Conservation (phyloP, 148 eudicot genomes). For the Vaccinium darrowii region DNA sequence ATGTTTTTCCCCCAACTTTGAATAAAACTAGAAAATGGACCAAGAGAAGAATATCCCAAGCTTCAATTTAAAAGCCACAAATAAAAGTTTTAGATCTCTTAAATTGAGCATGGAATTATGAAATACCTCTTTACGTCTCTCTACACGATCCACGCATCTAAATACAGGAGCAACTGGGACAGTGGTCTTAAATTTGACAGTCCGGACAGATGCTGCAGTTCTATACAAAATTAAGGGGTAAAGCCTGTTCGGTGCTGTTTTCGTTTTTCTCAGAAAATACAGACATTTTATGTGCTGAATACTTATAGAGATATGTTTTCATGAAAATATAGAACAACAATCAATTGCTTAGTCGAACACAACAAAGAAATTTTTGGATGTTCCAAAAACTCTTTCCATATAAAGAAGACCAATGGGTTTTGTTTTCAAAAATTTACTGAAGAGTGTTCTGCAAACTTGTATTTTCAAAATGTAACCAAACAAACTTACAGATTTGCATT, state of each 20-base stretch:
- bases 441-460: not conserved
- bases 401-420: not conserved
- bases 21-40: constrained; percentile 50
- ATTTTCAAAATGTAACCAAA: not conserved
- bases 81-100: not conserved
- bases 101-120: not conserved
- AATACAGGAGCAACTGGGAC: constrained; percentile 81
- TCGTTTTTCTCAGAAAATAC: not conserved
- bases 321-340: not conserved
- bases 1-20: constrained; percentile 81
- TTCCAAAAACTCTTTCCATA: not conserved
- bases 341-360: not conserved
- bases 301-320: not conserved
- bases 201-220: constrained; percentile 63
- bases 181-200: constrained; percentile 64
- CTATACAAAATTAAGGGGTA: constrained; percentile 53
- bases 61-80: not conserved
- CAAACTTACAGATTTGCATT: constrained; percentile 1
- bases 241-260: not conserved
- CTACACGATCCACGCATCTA: constrained; percentile 47
- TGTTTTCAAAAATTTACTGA: not conserved
- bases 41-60: constrained; percentile 6
- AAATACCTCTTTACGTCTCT: constrained; percentile 80
- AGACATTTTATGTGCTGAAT: not conserved
- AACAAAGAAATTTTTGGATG: not conserved